Conservation (phyloP, 306 rosid genomes). For the Herpetospermum pedunculosum region DNA sequence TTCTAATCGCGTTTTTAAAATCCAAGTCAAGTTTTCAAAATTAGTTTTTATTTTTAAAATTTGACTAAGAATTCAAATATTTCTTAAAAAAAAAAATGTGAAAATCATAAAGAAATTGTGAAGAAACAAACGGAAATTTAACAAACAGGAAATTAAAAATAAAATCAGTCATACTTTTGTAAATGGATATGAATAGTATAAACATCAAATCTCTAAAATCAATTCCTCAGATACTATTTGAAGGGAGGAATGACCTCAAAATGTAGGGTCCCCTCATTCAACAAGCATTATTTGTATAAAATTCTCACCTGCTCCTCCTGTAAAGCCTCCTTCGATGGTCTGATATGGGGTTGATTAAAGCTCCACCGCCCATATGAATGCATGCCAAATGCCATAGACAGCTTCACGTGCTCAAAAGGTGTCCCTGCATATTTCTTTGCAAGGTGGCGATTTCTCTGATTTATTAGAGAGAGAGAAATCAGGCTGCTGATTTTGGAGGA, state of each 20-base stretch:
- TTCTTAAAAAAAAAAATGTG: too few relatives aligned
- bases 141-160: too few relatives aligned
- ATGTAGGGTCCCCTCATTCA: not conserved
- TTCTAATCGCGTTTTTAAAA: too few relatives aligned
- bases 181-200: too few relatives aligned
- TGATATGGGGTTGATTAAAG: not conserved
- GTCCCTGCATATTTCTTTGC: not conserved
- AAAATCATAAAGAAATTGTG: too few relatives aligned
- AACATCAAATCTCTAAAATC: too few relatives aligned
- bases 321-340: not conserved
- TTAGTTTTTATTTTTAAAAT: too few relatives aligned
- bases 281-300: not conserved
- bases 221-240: not conserved
- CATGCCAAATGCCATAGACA: not conserved
- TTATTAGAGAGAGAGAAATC: not conserved
- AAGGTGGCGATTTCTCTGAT: not conserved
- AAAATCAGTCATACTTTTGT: too few relatives aligned
- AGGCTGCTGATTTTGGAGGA: slow-evolving; percentile 7
- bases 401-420: slow-evolving; percentile 7
- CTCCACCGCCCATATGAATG: not conserved
- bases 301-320: slow-evolving; percentile 9
- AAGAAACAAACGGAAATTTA: too few relatives aligned
- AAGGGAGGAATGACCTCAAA: not conserved
- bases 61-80: too few relatives aligned
- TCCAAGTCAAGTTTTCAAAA: too few relatives aligned